phyloP scores from a whole-genome alignment of 2,329 filamentous ascomycete species.

The Colletotrichum sp. region DNA sequence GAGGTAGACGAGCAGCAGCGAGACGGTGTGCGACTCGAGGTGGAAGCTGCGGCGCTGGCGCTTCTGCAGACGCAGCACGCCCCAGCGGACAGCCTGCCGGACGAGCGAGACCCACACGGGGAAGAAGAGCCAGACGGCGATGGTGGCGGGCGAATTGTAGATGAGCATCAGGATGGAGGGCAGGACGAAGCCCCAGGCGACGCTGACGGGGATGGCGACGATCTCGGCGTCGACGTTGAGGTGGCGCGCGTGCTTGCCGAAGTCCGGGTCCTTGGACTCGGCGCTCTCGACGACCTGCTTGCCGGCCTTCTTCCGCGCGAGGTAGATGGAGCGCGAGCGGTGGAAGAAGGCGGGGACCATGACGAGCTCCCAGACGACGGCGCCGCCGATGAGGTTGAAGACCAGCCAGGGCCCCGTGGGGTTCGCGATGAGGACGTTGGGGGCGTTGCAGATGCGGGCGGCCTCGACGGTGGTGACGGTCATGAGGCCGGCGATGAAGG shows the following conservation, averaged over 20 bases:
- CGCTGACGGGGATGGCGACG: slow-evolving; percentile 58
- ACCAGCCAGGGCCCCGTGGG: slow-evolving; percentile 50
- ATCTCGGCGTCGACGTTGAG: slow-evolving; percentile 54
- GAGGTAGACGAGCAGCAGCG: slow-evolving; percentile 47
- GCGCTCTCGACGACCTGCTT: slow-evolving; percentile 23
- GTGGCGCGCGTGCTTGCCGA: slow-evolving; percentile 37
- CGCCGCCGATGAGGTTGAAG: slow-evolving; percentile 54
- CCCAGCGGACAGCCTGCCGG: slow-evolving; percentile 39
- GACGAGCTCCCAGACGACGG: slow-evolving; percentile 56
- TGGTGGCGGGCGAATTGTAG: slow-evolving; percentile 37
- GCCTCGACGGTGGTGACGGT: slow-evolving; percentile 56
- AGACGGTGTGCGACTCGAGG: slow-evolving; percentile 45
- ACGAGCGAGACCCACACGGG: slow-evolving; percentile 52
- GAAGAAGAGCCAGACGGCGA: slow-evolving; percentile 57
- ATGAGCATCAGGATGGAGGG: slow-evolving; percentile 53
- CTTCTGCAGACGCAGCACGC: slow-evolving; percentile 21
- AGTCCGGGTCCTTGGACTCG: slow-evolving; percentile 29
- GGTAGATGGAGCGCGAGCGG: slow-evolving; percentile 41
- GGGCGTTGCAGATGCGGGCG: slow-evolving; percentile 45
- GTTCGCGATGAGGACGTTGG: slow-evolving; percentile 38
- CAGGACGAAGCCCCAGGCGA: slow-evolving; percentile 51
- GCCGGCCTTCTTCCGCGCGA: slow-evolving; percentile 24
- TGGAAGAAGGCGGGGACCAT: slow-evolving; percentile 55
- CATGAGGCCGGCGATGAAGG: slow-evolving; percentile 51
- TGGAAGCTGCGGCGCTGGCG: slow-evolving; percentile 38